Base-by-base conservation (phyloP, 208 protist species). In the Acanthamoeba rhysodes region DNA sequence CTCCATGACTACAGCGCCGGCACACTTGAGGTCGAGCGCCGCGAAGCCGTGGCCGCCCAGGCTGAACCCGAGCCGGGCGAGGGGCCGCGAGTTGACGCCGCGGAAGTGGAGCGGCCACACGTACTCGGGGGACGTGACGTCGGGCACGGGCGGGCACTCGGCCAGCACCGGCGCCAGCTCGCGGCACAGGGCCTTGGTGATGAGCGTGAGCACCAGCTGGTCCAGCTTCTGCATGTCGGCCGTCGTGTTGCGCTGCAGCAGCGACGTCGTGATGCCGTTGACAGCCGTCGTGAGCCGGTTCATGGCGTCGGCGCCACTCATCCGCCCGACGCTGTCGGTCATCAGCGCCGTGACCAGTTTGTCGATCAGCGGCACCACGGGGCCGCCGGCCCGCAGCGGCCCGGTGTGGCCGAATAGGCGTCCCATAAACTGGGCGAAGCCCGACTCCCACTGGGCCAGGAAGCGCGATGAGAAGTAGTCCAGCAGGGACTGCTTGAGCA, bases 71-170 rank as follows among this genome's bases (percentile, higher is more conserved):
- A 94, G 18, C 10, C 57, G 14, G n/a, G 48, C 2, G 48, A 94
- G 41, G 68, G 90, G 70, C 22, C 45, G 64, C 50, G 29, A n/a
- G 62, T 45, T 68, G 50, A 50, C 29, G 41, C 68, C 48, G 50
- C 70, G 16, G 34, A 94, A 94, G 29, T 57, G 37, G 20, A 94
- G 62, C 90, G 70, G 68, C 90, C 90, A 94, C 45, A 32, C 22
- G 48, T 68, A 94, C 9, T 64, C 87, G 59, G 6, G 0, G 7
- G 53, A 29, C 66, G 57, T 45, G 41, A 45, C 41, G 41, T 18
- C 24, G 78, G 62, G 90, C 22, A 64, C 68, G 16, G 68, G 9
- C 45, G 90, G 62, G 70, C 62, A 76, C 48, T 8, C 29, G 6
- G 16, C 68, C 6, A 82, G 50, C 90, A 94, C 10, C 7, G 27